A percentile compares a stretch with the other conserved stretches of the same genome.
phyloP scores from a whole-genome alignment of 306 rosid genomes.

The Rosa rugosa region DNA sequence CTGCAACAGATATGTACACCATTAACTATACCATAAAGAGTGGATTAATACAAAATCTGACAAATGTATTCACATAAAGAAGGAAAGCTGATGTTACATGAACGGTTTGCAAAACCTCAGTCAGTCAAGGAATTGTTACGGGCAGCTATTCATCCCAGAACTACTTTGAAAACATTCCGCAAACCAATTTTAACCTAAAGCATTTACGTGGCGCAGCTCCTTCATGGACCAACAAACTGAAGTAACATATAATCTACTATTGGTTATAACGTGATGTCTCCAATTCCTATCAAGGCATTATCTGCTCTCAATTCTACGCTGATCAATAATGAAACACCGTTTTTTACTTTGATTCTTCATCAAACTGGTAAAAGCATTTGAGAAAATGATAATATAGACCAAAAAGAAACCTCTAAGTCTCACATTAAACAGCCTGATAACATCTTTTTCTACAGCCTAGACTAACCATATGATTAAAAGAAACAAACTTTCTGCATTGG shows the following conservation, averaged over 20 bases:
- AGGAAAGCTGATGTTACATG: neutral
- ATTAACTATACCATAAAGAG: neutral
- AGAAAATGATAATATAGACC: neutral
- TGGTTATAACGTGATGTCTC: neutral
- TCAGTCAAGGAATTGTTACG: neutral
- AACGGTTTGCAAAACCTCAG: neutral
- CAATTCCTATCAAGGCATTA: neutral
- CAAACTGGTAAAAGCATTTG: neutral
- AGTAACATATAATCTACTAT: neutral
- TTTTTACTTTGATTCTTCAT: neutral
- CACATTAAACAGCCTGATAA: neutral
- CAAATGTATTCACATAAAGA: neutral
- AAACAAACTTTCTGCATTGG: neutral
- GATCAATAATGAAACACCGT: neutral
- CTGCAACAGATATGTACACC: conserved; percentile 40
- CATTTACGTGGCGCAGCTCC: neutral
- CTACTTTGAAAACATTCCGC: neutral
- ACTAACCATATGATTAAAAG: neutral
- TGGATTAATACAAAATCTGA: too few species aligned
- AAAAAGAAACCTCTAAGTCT: neutral
- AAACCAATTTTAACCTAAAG: neutral
- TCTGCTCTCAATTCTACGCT: neutral
- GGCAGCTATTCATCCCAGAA: neutral
- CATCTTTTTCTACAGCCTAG: neutral
- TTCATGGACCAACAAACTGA: neutral